Base-by-base conservation (phyloP, 1,284 basidiomycete species). In the Psilocybe mexicana region DNA sequence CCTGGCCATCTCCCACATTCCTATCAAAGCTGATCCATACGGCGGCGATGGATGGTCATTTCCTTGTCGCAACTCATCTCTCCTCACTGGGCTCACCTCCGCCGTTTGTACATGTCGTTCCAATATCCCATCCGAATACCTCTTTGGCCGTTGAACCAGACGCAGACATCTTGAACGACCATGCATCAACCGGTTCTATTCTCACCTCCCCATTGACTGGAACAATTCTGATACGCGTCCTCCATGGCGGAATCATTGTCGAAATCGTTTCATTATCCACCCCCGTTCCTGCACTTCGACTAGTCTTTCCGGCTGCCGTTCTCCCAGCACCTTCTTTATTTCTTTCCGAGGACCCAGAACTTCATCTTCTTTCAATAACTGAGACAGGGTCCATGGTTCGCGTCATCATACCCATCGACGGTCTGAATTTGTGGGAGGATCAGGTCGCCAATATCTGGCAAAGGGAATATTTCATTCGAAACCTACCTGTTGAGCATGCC, bases 291-390 rank as follows among this genome's bases (percentile, higher is more conserved):
- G 85, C 88, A 10, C 77, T 94, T 59, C 86, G 92, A 53, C 86
- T 95, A 66, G 78, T 90, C 61, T 92, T 94, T 64, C 90, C 93
- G 26, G 84, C 88, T 18, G 69, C 80, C n/a, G 74, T 95, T 40
- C 72, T 91, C 6, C 79, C 88, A 23, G 76, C 79, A 40, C 91
- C 92, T 5, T 80, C 84, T 30, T 71, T 94, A 54, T 79, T 90
- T 60, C 69, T 87, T 12, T 86, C 80, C 67, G 76, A 83, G 43
- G 75, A 80, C 5, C 75, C 81, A 7, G 82, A 87, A 64, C 73
- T 96, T 6, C 89, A 93, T 69, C 70, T 96, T 14, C 67, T 94
- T 40, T 85, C 85, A 0, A 79, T 91, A 26, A 91, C 92, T 0
- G 73, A 79, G 47, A 76, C 78, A 6, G 89, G 89, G 4, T 89